phyloP scores from a whole-genome alignment of 345 rosid genomes.

The Lumnitzera racemosa region DNA sequence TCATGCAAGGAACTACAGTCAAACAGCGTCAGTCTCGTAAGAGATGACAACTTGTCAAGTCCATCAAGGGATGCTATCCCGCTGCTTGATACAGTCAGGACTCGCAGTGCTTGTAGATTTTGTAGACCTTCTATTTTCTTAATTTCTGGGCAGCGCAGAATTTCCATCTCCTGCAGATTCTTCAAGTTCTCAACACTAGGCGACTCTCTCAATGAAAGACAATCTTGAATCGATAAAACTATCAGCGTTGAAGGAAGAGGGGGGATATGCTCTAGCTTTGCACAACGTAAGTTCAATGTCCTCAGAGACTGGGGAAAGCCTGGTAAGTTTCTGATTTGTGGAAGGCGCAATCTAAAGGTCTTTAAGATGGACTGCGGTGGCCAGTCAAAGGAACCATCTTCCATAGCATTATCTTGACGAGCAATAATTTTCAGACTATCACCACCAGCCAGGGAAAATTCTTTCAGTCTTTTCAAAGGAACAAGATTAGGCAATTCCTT shows the following conservation, averaged over 20 bases:
- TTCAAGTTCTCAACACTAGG: neutral
- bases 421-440: neutral
- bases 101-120: neutral
- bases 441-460: neutral
- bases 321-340: neutral
- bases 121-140: neutral
- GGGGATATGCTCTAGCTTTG: neutral
- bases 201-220: neutral
- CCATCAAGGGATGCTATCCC: neutral
- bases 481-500: neutral
- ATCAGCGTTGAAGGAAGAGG: constrained; percentile 2
- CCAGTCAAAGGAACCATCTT: neutral
- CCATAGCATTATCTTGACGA: too few relatives aligned
- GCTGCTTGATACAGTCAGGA: neutral
- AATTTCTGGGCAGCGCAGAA: neutral
- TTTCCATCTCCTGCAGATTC: constrained; percentile 2
- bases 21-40: neutral
- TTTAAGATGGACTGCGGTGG: neutral
- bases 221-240: neutral
- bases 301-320: neutral
- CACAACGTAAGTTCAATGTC: neutral
- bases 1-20: neutral
- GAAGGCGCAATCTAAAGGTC: neutral
- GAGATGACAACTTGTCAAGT: neutral
- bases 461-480: neutral